A percentile compares a stretch with the other conserved stretches of the same genome.
phyloP scores from a whole-genome alignment of 2,329 filamentous ascomycete species.

The Dactylellina leptospora region DNA sequence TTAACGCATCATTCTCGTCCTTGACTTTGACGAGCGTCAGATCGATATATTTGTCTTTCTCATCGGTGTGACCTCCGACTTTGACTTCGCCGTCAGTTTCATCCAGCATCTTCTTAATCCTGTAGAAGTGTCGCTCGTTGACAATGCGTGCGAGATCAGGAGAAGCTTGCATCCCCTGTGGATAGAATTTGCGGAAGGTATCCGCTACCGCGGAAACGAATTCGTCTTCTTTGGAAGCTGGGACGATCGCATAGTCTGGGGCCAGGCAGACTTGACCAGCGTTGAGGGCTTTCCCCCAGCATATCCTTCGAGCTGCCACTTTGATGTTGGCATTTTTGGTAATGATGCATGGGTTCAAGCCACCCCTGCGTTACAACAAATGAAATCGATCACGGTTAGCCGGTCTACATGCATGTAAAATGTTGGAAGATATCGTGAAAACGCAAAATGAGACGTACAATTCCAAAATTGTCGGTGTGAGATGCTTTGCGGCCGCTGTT shows the following conservation, averaged over 20 bases:
- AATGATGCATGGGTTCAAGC: conserved; percentile 89
- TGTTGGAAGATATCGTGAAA: background rate
- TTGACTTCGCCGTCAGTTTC: conserved; percentile 82
- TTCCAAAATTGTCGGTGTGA: conserved; percentile 89
- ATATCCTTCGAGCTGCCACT: conserved; percentile 80
- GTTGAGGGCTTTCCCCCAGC: conserved; percentile 89
- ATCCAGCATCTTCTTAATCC: conserved; percentile 92
- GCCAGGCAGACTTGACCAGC: conserved; percentile 91
- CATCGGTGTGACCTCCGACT: conserved; percentile 83
- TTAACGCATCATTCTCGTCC: conserved; percentile 76
- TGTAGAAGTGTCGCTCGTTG: conserved; percentile 79
- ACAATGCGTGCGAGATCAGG: conserved; percentile 82
- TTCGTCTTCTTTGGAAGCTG: conserved; percentile 65
- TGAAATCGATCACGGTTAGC: no score
- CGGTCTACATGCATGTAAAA: no score
- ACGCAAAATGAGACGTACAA: conserved; percentile 62
- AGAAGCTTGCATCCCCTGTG: conserved; percentile 79
- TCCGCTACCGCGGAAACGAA: conserved; percentile 79
- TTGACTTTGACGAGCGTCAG: conserved; percentile 90
- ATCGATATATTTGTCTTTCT: conserved; percentile 82
- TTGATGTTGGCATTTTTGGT: conserved; percentile 81
- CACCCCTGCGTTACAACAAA: conserved; percentile 72
- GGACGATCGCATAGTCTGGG: conserved; percentile 90
- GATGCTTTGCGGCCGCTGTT: conserved; percentile 84
- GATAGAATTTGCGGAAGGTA: conserved; percentile 80